Percentiles rank a stretch among this genome's conserved stretches.
These are phyloP conservation scores for Polytrichum commune DNA, from an alignment of 225 moss, liverwort and hornwort genomes.

Conservation along the genomic window DNA sequence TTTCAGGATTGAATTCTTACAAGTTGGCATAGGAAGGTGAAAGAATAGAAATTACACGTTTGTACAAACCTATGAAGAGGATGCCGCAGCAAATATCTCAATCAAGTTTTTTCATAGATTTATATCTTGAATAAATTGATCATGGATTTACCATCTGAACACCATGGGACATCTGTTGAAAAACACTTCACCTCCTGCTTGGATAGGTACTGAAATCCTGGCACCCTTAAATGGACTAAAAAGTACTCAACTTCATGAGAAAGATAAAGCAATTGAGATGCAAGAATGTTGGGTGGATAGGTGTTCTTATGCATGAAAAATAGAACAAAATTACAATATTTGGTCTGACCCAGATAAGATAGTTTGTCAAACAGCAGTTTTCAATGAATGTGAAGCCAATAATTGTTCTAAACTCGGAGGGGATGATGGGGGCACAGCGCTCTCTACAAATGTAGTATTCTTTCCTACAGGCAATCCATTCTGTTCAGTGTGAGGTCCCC, in stretches of 20 bases:
- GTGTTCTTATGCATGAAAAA: no score
- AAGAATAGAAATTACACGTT: not conserved
- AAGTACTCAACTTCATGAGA: no score
- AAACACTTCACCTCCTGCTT: no score
- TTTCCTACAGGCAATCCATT: conserved; percentile 25
- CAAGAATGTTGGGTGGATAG: no score
- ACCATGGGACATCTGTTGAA: no score
- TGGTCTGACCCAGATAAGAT: no score
- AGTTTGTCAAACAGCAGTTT: conserved; percentile 1
- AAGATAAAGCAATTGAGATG: no score
- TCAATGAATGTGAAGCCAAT: conserved; percentile 17
- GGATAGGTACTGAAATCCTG: no score
- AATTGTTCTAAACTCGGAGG: conserved; percentile 46
- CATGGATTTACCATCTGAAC: no score
- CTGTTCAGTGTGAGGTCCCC: not conserved
- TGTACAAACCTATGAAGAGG: not conserved
- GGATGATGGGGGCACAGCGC: conserved; percentile 62
- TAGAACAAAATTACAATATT: no score
- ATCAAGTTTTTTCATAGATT: not conserved
- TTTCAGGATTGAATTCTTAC: no score
- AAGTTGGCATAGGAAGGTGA: not conserved
- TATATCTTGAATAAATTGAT: not conserved
- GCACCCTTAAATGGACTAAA: no score
- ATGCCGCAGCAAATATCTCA: not conserved
- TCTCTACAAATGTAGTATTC: conserved; percentile 17